Evolutionary conservation across 2,329 filamentous ascomycete species (phyloP), one percentile per base, ranked within the genome.

Genomic region (Tolypocladium endophyticum): DNA sequence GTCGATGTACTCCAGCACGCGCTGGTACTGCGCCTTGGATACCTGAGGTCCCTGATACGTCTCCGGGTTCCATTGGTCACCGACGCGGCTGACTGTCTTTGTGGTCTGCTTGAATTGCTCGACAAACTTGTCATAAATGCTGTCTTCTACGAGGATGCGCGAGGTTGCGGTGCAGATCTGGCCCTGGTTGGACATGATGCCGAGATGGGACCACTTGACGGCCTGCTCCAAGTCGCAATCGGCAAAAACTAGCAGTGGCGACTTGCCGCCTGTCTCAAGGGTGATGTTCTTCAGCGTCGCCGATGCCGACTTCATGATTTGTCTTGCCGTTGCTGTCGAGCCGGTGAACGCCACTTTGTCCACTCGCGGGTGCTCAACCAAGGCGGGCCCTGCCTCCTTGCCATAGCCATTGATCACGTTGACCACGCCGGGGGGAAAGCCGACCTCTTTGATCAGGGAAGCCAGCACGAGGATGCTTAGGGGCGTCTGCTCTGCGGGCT

Each of bases 301-400:
- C n/a, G 84, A 79, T 0, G 89, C 88, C 72, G 83, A 80, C 69
- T 89, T 89, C 87, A 92, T 91, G 63, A 92, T 89, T 56, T 87
- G 80, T 59, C 84, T 83, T 7, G 86, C 89, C 1, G 88, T 92
- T 1, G 77, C 76, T 0, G 89, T 92, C 5, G 85, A 88, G 50
- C 89, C 89, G 0, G 89, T 92, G 64, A 92, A 93, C 0, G 89
- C 87, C 62, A 93, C 79, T 76, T 92, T 92, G 68, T 90, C 86
- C 20, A 93, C 80, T 43, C 81, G 81, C 33, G 83, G 74, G 69
- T 93, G 89, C 47, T 80, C 78, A 1, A 85, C 86, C 12, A 92
- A 78, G 0, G 87, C 85, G 6, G 85, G 79, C 14, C 89, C 89
- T 0, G 87, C 86, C 43, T 85, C 84, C 36, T 78, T 78, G 33